Percentiles rank a stretch among this genome's conserved stretches.
Conservation (phyloP, 208 protist species). For the Wallacemonas sp. region DNA sequence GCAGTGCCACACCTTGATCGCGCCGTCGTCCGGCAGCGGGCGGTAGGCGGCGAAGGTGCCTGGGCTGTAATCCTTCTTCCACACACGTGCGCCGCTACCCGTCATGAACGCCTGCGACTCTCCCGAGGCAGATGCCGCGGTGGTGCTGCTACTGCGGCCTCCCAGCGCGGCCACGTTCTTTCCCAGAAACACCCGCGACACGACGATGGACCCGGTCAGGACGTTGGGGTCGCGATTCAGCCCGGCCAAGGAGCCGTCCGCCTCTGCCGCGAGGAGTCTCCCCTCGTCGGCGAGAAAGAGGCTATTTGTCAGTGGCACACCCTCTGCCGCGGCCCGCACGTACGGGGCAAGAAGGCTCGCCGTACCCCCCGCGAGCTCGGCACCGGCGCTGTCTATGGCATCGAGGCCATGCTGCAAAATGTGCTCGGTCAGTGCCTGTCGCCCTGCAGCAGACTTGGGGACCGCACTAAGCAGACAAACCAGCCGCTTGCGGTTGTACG, state of each 20-base stretch:
- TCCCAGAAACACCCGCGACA: conserved; percentile 62
- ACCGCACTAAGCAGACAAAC: conserved; percentile 85
- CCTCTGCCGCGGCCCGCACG: conserved; percentile 35
- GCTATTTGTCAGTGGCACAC: conserved; percentile 87
- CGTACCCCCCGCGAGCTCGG: background rate
- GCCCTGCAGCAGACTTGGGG: conserved; percentile 26
- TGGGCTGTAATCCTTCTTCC: conserved; percentile 47
- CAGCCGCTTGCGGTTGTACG: conserved; percentile 54
- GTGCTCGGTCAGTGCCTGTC: conserved; percentile 52
- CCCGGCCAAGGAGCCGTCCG: conserved; percentile 30
- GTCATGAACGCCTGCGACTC: conserved; percentile 26
- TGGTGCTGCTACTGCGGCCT: conserved; percentile 5
- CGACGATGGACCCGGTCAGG: conserved; percentile 38
- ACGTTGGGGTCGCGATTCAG: conserved; percentile 20
- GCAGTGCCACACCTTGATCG: conserved; percentile 73
- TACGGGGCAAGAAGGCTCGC: background rate
- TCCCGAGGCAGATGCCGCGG: background rate
- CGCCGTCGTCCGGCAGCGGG: conserved; percentile 25
- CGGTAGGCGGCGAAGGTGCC: conserved; percentile 80
- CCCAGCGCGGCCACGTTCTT: conserved; percentile 56
- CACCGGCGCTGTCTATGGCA: conserved; percentile 4
- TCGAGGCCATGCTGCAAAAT: conserved; percentile 34
- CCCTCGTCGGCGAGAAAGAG: conserved; percentile 84
- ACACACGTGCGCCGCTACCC: conserved; percentile 29
- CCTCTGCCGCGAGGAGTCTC: conserved; percentile 37